phyloP scores from a whole-genome alignment of 352 stramenopile species.

The Pythium aristosporum region DNA sequence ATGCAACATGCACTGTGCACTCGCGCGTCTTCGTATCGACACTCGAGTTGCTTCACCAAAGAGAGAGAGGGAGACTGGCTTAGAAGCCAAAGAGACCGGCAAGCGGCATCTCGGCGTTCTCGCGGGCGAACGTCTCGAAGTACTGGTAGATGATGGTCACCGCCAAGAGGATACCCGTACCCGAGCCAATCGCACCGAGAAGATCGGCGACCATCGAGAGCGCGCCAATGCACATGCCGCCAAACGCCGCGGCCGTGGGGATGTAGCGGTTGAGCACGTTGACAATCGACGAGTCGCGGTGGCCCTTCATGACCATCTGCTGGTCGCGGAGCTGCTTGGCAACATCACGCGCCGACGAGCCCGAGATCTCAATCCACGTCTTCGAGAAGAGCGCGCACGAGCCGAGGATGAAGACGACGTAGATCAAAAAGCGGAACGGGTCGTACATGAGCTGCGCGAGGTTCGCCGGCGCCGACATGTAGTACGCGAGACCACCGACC shows the following conservation, averaged over 20 bases:
- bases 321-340: conserved; percentile 99
- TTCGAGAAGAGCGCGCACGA: conserved; percentile 99
- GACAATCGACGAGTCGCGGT: conserved; percentile 97
- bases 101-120: conserved; percentile 86
- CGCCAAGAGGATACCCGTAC: conserved; percentile 97
- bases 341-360: conserved; percentile 96
- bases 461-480: conserved; percentile 96
- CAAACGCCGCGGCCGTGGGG: conserved; percentile 97
- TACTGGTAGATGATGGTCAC: conserved; percentile 99
- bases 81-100: conserved; percentile 85
- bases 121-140: conserved; percentile 97
- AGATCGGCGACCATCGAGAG: conserved; percentile 99
- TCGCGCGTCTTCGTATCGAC: neutral
- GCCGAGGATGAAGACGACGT: conserved; percentile 98
- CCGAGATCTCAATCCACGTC: conserved; percentile 99
- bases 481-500: conserved; percentile 96
- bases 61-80: conserved; percentile 24
- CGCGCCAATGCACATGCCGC: conserved; percentile 99
- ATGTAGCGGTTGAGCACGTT: conserved; percentile 99
- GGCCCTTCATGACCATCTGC: conserved; percentile 99
- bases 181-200: conserved; percentile 97
- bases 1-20: neutral
- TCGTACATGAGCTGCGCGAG: conserved; percentile 98
- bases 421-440: conserved; percentile 98
- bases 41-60: conserved; percentile 16